Conservation (phyloP, 2,329 filamentous ascomycete genomes). For the Volutella citrinella region DNA sequence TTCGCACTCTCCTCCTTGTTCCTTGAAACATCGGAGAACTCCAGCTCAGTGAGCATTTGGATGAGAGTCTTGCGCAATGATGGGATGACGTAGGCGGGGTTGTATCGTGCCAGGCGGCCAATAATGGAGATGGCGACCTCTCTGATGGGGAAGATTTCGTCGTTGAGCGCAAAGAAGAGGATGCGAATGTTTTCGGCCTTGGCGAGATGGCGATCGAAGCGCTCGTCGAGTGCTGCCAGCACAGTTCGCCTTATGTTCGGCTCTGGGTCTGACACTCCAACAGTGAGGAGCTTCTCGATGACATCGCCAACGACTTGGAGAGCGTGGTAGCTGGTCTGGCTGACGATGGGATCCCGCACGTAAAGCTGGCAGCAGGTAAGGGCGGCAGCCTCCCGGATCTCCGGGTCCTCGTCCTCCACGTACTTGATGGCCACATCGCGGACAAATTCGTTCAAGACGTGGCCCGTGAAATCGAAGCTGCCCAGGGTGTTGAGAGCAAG, state of each 20-base stretch:
- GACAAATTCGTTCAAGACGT: constrained; percentile 97
- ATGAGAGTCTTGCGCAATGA: constrained; percentile 92
- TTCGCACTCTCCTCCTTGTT: constrained; percentile 97
- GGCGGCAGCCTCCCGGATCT: constrained; percentile 90
- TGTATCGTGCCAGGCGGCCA: constrained; percentile 83
- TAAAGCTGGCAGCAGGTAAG: constrained; percentile 98
- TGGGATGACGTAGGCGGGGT: constrained; percentile 96
- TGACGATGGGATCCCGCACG: constrained; percentile 93
- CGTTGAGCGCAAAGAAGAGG: constrained; percentile 91
- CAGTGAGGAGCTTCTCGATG: constrained; percentile 92
- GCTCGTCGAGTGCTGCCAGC: constrained; percentile 81
- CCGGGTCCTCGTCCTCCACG: constrained; percentile 91
- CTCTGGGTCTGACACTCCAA: constrained; percentile 89
- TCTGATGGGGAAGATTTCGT: constrained; percentile 87
- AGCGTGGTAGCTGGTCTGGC: constrained; percentile 95
- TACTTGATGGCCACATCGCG: constrained; percentile 98
- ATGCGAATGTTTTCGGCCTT: constrained; percentile 97
- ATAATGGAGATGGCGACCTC: constrained; percentile 97
- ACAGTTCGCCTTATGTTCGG: constrained; percentile 87
- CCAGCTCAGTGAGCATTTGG: constrained; percentile 92
- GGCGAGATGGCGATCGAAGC: constrained; percentile 94
- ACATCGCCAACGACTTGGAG: constrained; percentile 97
- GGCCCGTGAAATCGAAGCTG: constrained; percentile 93
- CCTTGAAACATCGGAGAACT: constrained; percentile 89
- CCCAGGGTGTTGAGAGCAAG: constrained; percentile 91